phyloP scores from a whole-genome alignment of 257 asterid genomes.

The Schizonepeta tenuifolia region DNA sequence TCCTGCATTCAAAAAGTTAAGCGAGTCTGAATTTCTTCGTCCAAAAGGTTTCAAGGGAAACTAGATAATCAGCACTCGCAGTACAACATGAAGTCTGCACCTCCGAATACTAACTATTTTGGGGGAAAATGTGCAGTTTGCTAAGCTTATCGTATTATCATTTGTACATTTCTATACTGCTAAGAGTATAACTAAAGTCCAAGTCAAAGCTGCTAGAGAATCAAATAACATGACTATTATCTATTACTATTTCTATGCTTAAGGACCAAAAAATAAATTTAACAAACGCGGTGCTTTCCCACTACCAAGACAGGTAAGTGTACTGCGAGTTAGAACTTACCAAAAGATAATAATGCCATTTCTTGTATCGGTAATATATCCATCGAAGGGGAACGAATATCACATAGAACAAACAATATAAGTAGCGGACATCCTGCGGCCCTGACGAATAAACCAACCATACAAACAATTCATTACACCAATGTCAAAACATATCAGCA shows the following conservation, averaged over 20 bases:
- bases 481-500: constrained; percentile 1
- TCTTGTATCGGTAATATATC: constrained; percentile 95
- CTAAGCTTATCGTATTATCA: not conserved
- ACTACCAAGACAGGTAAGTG: no score
- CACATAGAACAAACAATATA: constrained; percentile 80
- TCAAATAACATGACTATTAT: not conserved
- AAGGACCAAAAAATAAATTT: constrained; percentile 1
- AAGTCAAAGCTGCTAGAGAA: not conserved
- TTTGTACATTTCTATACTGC: not conserved
- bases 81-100: not conserved
- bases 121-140: not conserved
- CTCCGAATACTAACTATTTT: not conserved
- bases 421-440: constrained; percentile 90
- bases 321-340: constrained; percentile 44
- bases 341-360: constrained; percentile 98
- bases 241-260: constrained; percentile 1
- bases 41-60: not conserved
- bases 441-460: constrained; percentile 53
- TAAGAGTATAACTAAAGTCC: not conserved
- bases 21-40: not conserved
- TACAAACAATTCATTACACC: constrained; percentile 22
- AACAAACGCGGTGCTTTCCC: not conserved
- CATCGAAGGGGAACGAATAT: constrained; percentile 96
- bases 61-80: not conserved
- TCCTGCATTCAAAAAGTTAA: constrained; percentile 60